These are phyloP conservation scores for Ophiostoma novo-ulmi DNA, from an alignment of 2,329 filamentous ascomycete species.

Conservation along the genomic window DNA sequence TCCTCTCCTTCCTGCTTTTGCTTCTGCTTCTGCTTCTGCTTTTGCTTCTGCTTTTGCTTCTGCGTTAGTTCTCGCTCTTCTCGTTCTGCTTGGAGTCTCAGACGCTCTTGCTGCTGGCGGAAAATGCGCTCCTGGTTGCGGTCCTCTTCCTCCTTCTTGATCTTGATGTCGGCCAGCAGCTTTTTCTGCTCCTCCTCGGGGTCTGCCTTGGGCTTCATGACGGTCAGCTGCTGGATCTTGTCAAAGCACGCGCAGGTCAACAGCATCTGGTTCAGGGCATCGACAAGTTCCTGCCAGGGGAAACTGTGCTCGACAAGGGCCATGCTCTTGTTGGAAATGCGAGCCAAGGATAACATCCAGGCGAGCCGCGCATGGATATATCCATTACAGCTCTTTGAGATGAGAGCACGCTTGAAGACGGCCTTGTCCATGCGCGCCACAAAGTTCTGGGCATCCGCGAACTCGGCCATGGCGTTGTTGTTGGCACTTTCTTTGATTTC, in stretches of 20 bases:
- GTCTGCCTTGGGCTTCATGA: conserved; percentile 32
- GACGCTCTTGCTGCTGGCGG: neutral
- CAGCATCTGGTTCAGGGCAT: conserved; percentile 38
- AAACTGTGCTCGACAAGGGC: conserved; percentile 39
- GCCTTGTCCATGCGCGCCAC: conserved; percentile 42
- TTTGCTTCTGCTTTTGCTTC: neutral
- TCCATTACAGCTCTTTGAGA: conserved; percentile 51
- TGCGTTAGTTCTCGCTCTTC: neutral
- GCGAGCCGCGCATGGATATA: conserved; percentile 59
- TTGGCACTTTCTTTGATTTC: neutral
- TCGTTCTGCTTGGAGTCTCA: neutral
- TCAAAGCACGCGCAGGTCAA: conserved; percentile 30
- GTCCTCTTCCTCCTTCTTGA: neutral
- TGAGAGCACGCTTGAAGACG: conserved; percentile 45
- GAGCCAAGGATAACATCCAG: conserved; percentile 49
- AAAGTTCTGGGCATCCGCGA: conserved; percentile 30
- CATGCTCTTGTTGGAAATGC: conserved; percentile 39
- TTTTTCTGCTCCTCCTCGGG: neutral
- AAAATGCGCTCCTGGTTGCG: neutral
- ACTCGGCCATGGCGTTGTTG: neutral
- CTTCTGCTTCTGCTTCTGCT: neutral
- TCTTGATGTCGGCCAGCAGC: neutral
- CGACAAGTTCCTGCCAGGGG: conserved; percentile 39
- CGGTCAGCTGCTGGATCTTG: conserved; percentile 40
- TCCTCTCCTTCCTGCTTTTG: neutral